Evolutionary conservation across 164 flowering plant species (phyloP), one percentile per base, ranked within the genome.

Genomic region (Vitis amurensis): DNA sequence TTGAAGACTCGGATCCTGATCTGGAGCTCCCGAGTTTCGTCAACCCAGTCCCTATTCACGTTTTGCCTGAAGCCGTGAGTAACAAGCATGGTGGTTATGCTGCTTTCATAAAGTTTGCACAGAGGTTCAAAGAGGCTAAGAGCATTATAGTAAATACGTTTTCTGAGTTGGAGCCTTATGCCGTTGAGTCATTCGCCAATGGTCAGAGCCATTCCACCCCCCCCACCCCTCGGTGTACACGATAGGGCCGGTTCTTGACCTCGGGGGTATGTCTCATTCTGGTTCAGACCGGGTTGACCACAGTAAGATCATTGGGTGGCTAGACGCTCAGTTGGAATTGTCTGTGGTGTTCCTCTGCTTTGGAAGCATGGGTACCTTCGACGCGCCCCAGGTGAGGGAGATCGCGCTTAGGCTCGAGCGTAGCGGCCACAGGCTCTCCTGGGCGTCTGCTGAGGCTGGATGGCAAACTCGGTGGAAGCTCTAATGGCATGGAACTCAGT

Each of bases 91-190:
- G 68, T 2, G 69, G 69, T 2, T 62, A 63, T 59, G 27, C 37
- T 0, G 2, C 70, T 9, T 59, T 59, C 61, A 4, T 77, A 8
- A n/a, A 68, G 4, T 55, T 64, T 7, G 64, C 68, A 2, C 50
- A 52, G 44, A 63, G 70, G 68, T 69, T 73, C 50, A 73, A 65
- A 19, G 71, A 77, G 17, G 55, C 71, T 1, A 74, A 75, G 15
- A 84, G 81, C 0, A 75, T 83, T 11, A 29, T 78, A 9, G 68
- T 83, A 7, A 83, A 83, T 31, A 78, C 81, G 0, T 74, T 78
- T 14, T n/a, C 49, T 6, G 87, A 83, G 70, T 55, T 83, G 9
- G 87, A 79, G 61, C 27, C 73, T 0, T 50, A 70, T 50, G 82
- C 79, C 14, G 14, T 77, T 6, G 5, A 44, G 3, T 64, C 77